Base-by-base conservation (phyloP, 331 rosid genomes). In the Quercus tomentella region DNA sequence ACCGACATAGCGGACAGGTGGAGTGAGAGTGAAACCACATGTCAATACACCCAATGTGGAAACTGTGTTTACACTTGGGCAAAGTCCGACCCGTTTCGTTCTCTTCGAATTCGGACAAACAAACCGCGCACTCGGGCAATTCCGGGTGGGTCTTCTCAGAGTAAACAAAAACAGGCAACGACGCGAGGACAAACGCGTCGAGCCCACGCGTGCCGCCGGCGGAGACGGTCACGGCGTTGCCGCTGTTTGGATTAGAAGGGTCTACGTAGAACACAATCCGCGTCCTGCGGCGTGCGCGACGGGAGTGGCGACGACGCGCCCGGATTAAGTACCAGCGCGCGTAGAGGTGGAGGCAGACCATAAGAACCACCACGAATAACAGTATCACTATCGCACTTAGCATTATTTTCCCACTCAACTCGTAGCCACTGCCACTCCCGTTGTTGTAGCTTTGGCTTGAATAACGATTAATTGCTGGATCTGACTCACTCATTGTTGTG, bases 11-110 rank as follows among this genome's bases (percentile, higher is more conserved):
- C 0, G 98, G 98, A 18, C 98, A 94, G 0, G 97, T 92, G 56
- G 93, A 77, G 71, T 94, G 97, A 1, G 97, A 89, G 1, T 81
- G 91, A 66, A 94, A 89, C 98, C 98, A 92, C 96, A 89, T 89
- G 56, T 94, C 98, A 21, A 94, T 94, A 60, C 98, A 94, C 2
- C 80, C 91, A 1, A 80, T 87, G 52, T 94, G 98, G 61, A 94
- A 94, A 33, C 83, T 82, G 77, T 94, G 98, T 12, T 78, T 78
- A 21, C 98, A 94, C 73, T 79, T 86, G 25, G 97, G 97, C 0
- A 94, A 69, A 2, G 84, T 52, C 56, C 98, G 93, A 71, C 97
- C 97, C 85, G 74, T 72, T 69, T 94, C 97, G 14, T 77, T 80
- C 11, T 88, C 88, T 17, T 85, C 87, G 33, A 94, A 92, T 49